phyloP scores from a whole-genome alignment of 1,284 basidiomycete species.

The Cryptococcus sp. region DNA sequence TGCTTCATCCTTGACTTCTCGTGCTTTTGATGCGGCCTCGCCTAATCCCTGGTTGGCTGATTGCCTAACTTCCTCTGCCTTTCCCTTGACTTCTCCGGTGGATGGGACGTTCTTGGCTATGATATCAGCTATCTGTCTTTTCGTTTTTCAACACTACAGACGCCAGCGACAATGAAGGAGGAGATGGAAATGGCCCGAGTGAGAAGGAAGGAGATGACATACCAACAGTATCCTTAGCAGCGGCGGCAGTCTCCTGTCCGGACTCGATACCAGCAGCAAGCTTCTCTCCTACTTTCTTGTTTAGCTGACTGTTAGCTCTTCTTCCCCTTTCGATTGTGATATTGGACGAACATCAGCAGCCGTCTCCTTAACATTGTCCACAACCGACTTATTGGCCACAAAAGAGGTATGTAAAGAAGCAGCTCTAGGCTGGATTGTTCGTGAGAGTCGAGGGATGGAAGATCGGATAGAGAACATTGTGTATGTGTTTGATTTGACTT shows the following conservation, averaged over 20 bases:
- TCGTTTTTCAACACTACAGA: neutral
- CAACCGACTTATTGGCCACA: constrained; percentile 19
- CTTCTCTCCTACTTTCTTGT: constrained; percentile 36
- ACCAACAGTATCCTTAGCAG: constrained; percentile 23
- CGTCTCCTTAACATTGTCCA: constrained; percentile 35
- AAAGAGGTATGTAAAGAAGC: constrained; percentile 22
- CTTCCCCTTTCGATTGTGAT: neutral
- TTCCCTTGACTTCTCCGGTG: constrained; percentile 13
- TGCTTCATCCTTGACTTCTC: constrained; percentile 28
- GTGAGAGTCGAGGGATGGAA: constrained; percentile 2
- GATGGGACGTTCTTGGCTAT: constrained; percentile 14
- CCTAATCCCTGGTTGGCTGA: constrained; percentile 21
- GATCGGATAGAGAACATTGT: constrained; percentile 19
- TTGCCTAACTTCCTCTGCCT: constrained; percentile 18
- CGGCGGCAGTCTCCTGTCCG: constrained; percentile 16
- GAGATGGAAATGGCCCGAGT: neutral
- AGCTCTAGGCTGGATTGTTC: constrained; percentile 7
- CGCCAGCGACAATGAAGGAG: too few relatives aligned
- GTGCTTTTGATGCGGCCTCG: constrained; percentile 16
- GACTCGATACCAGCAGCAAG: constrained; percentile 28
- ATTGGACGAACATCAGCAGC: constrained; percentile 29
- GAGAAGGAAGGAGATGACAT: constrained; percentile 4
- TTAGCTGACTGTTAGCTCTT: constrained; percentile 15
- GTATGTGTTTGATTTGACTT: constrained; percentile 4
- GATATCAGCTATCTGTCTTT: neutral